Evolutionary conservation across 495 filamentous ascomycete species (phyloP), one percentile per base, ranked within the genome.

Genomic region (Daldinia loculata): DNA sequence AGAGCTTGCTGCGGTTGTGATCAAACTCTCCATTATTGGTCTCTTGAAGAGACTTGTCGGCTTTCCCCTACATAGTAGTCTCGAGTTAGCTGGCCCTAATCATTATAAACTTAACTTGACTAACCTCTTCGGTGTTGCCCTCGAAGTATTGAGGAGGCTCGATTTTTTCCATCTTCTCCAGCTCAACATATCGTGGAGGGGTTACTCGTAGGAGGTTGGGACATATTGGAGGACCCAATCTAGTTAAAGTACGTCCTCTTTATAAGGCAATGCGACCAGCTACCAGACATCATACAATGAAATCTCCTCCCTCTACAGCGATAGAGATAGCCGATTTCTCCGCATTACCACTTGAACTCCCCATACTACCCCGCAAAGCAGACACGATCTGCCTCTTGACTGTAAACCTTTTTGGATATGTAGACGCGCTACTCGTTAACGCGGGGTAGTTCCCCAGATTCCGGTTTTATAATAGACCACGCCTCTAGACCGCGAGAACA

Each of bases 371-470:
- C 59, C 57, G 51, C 52, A 68, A 60, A 41, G 63, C 41, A 29
- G 24, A 30, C 22, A 41, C 41, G 41, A 32, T 32, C 32, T 32
- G 15, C 55, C 36, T 36, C 26, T 26, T 14, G 17, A 26, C 64
- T 67, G 63, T 52, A 59, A 59, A 17, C 32, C 14, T 2, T 19
- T 11, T 19, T 17, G 17, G 26, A 34, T 19, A n/a, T 26, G 19
- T 50, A 39, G 43, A 9, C 27, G 22, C 48, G 17, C 45, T 43
- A 64, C 45, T 45, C 24, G 9, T 19, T 7, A 11, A 45, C 6
- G 67, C 61, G 67, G 66, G 67, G 67, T 70, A 70, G 9, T 51
- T 60, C 67, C 55, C 67, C 45, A 15, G 61, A 45, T 55, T 59
- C 52, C 15, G 24, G 41, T 39, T 59, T 36, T 57, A n/a, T 19